Percentiles rank a stretch among this genome's conserved stretches.
Evolutionary conservation across 345 rosid species (phyloP).

Genomic region (Reutealis trisperma): DNA sequence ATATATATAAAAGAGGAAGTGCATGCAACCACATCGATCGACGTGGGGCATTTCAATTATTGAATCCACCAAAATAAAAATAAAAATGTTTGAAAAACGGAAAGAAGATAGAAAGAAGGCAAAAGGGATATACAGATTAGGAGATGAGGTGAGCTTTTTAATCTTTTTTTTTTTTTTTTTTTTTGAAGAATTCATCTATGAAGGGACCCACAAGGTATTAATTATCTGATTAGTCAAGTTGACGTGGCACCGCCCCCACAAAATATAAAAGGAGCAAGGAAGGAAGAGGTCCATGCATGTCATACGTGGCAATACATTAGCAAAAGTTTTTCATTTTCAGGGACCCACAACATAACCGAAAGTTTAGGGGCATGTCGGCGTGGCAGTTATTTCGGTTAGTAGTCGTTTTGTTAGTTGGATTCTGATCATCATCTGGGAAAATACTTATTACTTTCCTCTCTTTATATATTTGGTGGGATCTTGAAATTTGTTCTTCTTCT

Average conservation of each 20-base stretch:
- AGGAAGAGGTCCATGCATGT: neutral
- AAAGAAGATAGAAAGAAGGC: neutral
- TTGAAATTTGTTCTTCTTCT: neutral
- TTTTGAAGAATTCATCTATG: neutral
- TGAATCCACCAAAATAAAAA: neutral
- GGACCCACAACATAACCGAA: conserved; percentile 18
- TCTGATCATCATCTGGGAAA: neutral
- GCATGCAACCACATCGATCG: no score
- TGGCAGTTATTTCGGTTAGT: conserved; percentile 45
- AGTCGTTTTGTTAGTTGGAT: conserved; percentile 9
- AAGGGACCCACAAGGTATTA: no score
- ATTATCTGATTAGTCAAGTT: neutral
- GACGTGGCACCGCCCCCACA: neutral
- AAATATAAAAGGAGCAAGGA: neutral
- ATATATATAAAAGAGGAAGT: no score
- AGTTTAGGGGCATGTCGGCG: conserved; percentile 18
- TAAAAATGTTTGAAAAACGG: neutral
- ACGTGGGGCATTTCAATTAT: neutral
- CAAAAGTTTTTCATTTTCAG: neutral
- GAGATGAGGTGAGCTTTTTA: neutral
- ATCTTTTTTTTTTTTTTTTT: neutral
- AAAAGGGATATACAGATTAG: neutral
- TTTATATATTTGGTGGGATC: no score
- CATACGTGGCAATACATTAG: conserved; percentile 4
- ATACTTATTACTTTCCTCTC: no score